Evolutionary conservation across 1,284 basidiomycete species (phyloP), one percentile per base, ranked within the genome.

Genomic region (Leccinum variabile): DNA sequence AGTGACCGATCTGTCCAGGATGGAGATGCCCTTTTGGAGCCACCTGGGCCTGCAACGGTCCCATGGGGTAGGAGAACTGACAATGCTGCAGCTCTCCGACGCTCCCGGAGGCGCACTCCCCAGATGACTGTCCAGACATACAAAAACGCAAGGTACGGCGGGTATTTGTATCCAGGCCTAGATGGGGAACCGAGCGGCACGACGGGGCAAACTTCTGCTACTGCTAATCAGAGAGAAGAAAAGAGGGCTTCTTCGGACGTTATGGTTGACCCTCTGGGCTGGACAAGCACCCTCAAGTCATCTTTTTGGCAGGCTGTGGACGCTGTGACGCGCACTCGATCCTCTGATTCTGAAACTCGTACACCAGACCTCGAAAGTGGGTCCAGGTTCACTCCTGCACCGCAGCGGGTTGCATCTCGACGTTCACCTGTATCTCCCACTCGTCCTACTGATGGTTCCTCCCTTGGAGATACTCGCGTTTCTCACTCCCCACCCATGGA

Each of bases 281-380:
- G 79, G 79, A 72, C 72, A 1, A 63, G 68, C 13, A 72, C 72
- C 14, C 59, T 80, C 54, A 71, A 67, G 58, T 75, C 75, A 9
- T 79, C 77, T 50, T 63, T 80, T 18, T 71, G 74, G 66, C 72
- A 73, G 59, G 78, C 75, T 5, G 69, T 79, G 50, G 74, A 72
- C 52, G 69, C 70, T 1, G 72, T 79, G 54, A 73, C 73, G 18
- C 66, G 75, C 25, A 67, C 53, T 54, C 63, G 64, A 35, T 18
- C 65, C 4, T 30, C 53, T 1, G 69, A 62, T 33, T 9, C 32
- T 37, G 65, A 57, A 32, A 16, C 46, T 7, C 35, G 28, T 30
- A 25, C 22, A 33, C 22, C 13, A 10, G 58, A 62, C 35, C 1
- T 14, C 3, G 55, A 57, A 3, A 46, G 32, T 46, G 65, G 70